A percentile compares a stretch with the other conserved stretches of the same genome.
Evolutionary conservation across 192 early-diverging fungal species (phyloP).

Genomic region (Bifiguratus adelaidae): DNA sequence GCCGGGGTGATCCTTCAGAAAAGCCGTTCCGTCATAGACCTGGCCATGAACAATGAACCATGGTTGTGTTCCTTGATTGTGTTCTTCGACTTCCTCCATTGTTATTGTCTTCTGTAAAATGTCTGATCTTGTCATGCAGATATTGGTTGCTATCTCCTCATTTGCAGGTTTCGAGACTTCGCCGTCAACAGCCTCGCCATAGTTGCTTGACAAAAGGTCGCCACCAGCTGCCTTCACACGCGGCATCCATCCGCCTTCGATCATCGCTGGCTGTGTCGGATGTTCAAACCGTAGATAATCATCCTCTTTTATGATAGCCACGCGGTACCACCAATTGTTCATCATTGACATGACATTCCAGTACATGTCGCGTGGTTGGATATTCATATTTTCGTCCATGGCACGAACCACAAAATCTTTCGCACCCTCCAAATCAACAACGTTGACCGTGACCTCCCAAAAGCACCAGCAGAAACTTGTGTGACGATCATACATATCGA

Average conservation of each 20-base stretch:
- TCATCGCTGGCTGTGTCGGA: constrained; percentile 34
- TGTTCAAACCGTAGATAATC: constrained; percentile 29
- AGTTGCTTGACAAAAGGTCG: no score
- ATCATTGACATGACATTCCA: constrained; percentile 77
- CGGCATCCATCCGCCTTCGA: constrained; percentile 48
- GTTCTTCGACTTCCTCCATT: constrained; percentile 51
- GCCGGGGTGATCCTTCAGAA: constrained; percentile 75
- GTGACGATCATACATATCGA: constrained; percentile 18
- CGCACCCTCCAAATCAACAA: constrained; percentile 18
- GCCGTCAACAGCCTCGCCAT: background rate
- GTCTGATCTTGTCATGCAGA: no score
- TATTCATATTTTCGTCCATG: constrained; percentile 49
- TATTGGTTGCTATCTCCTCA: background rate
- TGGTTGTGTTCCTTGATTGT: constrained; percentile 52
- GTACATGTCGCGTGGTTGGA: constrained; percentile 41
- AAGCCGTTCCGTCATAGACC: constrained; percentile 59
- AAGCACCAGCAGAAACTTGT: constrained; percentile 55
- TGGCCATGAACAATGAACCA: constrained; percentile 65
- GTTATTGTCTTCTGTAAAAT: constrained; percentile 38
- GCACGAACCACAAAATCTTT: constrained; percentile 46
- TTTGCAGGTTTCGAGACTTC: background rate
- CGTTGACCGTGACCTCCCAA: constrained; percentile 32
- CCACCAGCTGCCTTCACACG: no score
- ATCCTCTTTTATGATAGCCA: constrained; percentile 38
- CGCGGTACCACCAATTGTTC: constrained; percentile 53